These are phyloP conservation scores for Trichoderma hamatum DNA, from an alignment of 2,329 filamentous ascomycete species.

Conservation along the genomic window DNA sequence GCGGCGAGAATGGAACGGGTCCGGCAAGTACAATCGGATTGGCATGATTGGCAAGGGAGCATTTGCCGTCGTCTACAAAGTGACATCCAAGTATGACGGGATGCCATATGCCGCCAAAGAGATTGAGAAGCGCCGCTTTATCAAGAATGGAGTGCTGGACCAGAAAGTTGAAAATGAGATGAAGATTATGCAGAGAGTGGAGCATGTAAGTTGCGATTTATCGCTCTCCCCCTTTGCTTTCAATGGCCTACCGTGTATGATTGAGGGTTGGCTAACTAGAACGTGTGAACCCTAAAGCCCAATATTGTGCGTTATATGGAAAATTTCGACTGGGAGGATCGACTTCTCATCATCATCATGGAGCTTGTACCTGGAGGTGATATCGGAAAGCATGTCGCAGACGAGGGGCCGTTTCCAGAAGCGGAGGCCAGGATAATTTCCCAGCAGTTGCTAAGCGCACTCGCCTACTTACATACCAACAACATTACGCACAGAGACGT, in stretches of 20 bases:
- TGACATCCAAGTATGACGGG: slow-evolving; percentile 84
- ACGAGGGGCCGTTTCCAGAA: slow-evolving; percentile 67
- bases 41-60: slow-evolving; percentile 86
- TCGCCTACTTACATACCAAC: slow-evolving; percentile 82
- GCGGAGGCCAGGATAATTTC: slow-evolving; percentile 71
- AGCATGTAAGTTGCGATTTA: slow-evolving; percentile 66
- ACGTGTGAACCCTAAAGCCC: slow-evolving; percentile 50
- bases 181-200: slow-evolving; percentile 86
- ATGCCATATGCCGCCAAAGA: slow-evolving; percentile 89
- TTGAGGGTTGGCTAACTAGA: not conserved
- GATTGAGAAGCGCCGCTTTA: slow-evolving; percentile 87
- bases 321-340: slow-evolving; percentile 77
- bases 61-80: slow-evolving; percentile 90
- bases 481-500: slow-evolving; percentile 98
- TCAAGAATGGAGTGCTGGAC: slow-evolving; percentile 88
- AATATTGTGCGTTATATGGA: slow-evolving; percentile 94
- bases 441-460: slow-evolving; percentile 74
- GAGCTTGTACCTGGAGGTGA: slow-evolving; percentile 85
- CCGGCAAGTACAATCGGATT: slow-evolving; percentile 80
- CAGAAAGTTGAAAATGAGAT: slow-evolving; percentile 96
- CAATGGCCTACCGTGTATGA: slow-evolving; percentile 28
- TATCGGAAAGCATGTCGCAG: slow-evolving; percentile 71
- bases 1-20: slow-evolving; percentile 77
- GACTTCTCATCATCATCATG: slow-evolving; percentile 97
- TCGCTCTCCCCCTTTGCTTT: not conserved